Evolutionary conservation across 192 early-diverging fungal genomes (phyloP).

Genomic region (Coemansia sp.): DNA sequence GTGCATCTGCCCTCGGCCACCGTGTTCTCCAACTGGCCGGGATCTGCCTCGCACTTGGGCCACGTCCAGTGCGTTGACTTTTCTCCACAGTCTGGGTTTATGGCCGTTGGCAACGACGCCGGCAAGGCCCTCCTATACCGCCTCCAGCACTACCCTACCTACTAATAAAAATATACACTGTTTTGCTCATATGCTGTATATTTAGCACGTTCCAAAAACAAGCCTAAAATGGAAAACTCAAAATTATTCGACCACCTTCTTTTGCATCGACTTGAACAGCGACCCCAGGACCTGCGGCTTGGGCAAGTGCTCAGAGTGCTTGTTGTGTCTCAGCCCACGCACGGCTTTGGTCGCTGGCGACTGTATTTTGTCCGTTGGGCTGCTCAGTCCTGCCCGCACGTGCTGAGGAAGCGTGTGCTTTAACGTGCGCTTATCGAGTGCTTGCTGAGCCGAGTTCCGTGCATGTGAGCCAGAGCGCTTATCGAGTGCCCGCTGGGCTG

Average conservation of each 20-base stretch:
- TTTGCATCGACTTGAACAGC: constrained; percentile 42
- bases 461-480: constrained; percentile 3
- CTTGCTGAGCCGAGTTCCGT: constrained; percentile 14
- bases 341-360: constrained; percentile 43
- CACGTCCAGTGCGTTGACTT: constrained; percentile 78
- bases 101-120: constrained; percentile 88
- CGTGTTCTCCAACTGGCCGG: constrained; percentile 97
- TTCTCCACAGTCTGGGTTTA: constrained; percentile 88
- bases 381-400: constrained; percentile 22
- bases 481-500: constrained; percentile 19
- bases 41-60: constrained; percentile 72
- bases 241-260: background rate
- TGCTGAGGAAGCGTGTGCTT: constrained; percentile 16
- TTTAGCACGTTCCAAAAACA: background rate
- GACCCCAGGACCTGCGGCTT: constrained; percentile 27
- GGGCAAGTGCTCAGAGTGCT: constrained; percentile 14
- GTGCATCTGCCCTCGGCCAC: constrained; percentile 78
- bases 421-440: constrained; percentile 12
- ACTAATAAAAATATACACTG: constrained; percentile 17
- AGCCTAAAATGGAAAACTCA: constrained; percentile 2
- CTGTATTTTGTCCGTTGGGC: constrained; percentile 48
- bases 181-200: background rate
- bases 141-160: constrained; percentile 60
- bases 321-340: constrained; percentile 36
- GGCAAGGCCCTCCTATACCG: constrained; percentile 88